Evolutionary conservation across 2,329 filamentous ascomycete species (phyloP).

Genomic region (Moelleriella libera): DNA sequence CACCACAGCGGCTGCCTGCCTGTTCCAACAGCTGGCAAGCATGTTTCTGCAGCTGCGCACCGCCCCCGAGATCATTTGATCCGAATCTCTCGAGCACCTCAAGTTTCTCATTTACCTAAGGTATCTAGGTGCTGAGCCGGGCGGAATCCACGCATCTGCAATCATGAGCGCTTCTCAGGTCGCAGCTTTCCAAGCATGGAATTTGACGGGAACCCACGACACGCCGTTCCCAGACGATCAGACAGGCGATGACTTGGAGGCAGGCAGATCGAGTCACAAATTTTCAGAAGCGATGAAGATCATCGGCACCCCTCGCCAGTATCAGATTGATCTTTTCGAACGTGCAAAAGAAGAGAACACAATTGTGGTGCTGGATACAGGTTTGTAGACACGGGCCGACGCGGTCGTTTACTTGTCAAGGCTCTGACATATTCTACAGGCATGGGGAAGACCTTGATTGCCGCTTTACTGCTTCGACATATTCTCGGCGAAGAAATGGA

Average conservation of each 20-base stretch:
- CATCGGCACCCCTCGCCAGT: slow-evolving; percentile 70
- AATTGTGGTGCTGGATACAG: slow-evolving; percentile 90
- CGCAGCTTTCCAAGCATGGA: slow-evolving; percentile 6
- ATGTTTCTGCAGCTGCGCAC: no score
- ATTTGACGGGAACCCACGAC: background rate
- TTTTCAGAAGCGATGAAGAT: slow-evolving; percentile 27
- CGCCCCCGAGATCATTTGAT: no score
- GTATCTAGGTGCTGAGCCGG: no score
- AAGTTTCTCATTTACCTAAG: no score
- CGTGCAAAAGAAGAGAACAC: slow-evolving; percentile 72
- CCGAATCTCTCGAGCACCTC: no score
- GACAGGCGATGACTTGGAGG: background rate
- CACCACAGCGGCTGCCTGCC: no score
- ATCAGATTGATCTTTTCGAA: slow-evolving; percentile 86
- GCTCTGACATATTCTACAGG: slow-evolving; percentile 29
- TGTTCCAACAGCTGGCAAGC: no score
- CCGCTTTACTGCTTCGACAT: slow-evolving; percentile 68
- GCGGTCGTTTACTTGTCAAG: background rate
- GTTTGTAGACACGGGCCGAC: slow-evolving; percentile 19
- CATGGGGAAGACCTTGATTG: slow-evolving; percentile 92
- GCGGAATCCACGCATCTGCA: no score
- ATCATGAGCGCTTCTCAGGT: no score
- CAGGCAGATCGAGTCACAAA: background rate
- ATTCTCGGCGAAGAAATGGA: slow-evolving; percentile 66
- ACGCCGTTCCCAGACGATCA: background rate